Base-by-base conservation (phyloP, 495 filamentous ascomycete species). In the Chaetomium tenue region DNA sequence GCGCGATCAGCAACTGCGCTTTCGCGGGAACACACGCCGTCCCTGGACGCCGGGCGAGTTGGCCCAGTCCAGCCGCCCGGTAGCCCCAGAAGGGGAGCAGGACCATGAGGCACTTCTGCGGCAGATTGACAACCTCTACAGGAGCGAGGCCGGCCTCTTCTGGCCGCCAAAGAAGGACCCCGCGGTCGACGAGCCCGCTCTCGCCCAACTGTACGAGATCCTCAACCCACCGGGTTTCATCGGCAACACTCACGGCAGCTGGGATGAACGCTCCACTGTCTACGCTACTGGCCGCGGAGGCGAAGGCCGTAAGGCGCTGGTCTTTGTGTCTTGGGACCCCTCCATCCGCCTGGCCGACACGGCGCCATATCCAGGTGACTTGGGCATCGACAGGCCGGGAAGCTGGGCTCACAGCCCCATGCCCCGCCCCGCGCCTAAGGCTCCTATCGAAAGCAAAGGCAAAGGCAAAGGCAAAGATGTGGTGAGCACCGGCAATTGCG, bases 241-340 rank as follows among this genome's bases (percentile, higher is more conserved):
- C 1, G 82, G 82, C 4, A 74, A 79, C 28, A 73, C 89, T 7
- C 70, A 77, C 13, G 85, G 84, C 0, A 68, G 76, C 40, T 81
- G 83, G 28, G 87, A 90, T 57, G 87, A 90, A n/a, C 78, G 86
- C 18, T 86, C 86, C 15, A 71, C 88, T 5, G 76, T 89, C 5
- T 84, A 87, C 64, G 76, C 79, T 12, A 79, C 79, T 0, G 82
- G 79, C 7, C 70, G 77, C 0, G 60, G 70, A 6, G 60, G 70
- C 0, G 70, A 71, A 23, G 77, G 83, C 18, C 70, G 80, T 26
- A 73, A 75, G 23, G 80, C 82, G 0, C 68, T 91, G 37, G 74
- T 89, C 9, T 79, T 89, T 44, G 70, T 91, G 56, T 86, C 81
- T 42, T 91, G 88, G 68, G 88, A 91, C 66, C 83, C 88, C 0